These are phyloP conservation scores for Cladosporium sp. DNA, from an alignment of 2,329 filamentous ascomycete species.

Conservation along the genomic window DNA sequence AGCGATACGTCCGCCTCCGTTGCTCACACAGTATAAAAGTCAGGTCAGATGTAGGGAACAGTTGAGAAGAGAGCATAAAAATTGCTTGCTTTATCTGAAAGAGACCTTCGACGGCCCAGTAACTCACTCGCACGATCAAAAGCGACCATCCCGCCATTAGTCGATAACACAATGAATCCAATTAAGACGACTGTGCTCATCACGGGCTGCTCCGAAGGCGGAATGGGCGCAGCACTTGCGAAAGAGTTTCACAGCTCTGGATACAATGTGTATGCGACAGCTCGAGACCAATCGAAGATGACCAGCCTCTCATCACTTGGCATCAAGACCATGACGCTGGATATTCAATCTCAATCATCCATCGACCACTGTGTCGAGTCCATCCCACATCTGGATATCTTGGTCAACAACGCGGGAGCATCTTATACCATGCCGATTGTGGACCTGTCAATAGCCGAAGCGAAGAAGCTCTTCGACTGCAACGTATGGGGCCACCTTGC, in stretches of 20 bases:
- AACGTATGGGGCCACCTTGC: constrained; percentile 39
- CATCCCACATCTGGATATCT: constrained; percentile 44
- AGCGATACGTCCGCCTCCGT: not conserved
- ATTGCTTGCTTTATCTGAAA: too few relatives aligned
- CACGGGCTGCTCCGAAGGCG: not conserved
- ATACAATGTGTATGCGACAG: not conserved
- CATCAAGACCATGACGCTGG: constrained; percentile 28
- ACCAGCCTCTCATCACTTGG: not conserved
- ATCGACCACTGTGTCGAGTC: constrained; percentile 35
- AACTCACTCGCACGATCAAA: too few relatives aligned
- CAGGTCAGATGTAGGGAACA: not conserved
- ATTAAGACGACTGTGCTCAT: not conserved
- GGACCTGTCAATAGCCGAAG: constrained; percentile 31
- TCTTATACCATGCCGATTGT: constrained; percentile 38
- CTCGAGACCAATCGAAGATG: not conserved
- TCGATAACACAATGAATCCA: not conserved
- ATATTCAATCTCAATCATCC: constrained; percentile 37
- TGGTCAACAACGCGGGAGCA: constrained; percentile 53
- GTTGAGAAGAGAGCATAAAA: too few relatives aligned
- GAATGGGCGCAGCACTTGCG: not conserved
- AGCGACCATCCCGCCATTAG: too few relatives aligned
- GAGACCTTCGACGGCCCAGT: too few relatives aligned
- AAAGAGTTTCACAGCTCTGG: not conserved
- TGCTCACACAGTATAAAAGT: not conserved
- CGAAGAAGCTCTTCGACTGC: constrained; percentile 37